phyloP scores from a whole-genome alignment of 2,329 filamentous ascomycete genomes.

The Colletotrichum cordylinicola region DNA sequence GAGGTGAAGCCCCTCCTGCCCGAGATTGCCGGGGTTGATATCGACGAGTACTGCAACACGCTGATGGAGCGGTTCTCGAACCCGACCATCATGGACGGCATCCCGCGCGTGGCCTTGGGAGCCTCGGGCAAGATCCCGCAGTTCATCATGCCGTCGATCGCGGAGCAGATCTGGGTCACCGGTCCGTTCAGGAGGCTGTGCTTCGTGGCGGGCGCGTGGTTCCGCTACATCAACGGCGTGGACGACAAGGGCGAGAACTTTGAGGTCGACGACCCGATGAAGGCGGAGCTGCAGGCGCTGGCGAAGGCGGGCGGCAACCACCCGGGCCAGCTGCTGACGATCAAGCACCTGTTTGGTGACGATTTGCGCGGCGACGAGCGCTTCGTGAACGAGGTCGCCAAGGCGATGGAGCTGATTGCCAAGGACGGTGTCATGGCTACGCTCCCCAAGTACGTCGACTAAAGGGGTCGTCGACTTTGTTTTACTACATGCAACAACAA shows the following conservation, averaged over 20 bases:
- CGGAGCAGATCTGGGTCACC: conserved; percentile 50
- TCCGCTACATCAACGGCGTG: conserved; percentile 55
- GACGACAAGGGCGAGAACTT: conserved; percentile 50
- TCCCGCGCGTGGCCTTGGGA: conserved; percentile 56
- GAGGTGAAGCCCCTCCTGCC: conserved; percentile 60
- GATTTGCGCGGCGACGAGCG: conserved; percentile 53
- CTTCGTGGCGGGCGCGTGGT: conserved; percentile 56
- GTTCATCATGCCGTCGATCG: conserved; percentile 54
- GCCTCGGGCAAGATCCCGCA: conserved; percentile 60
- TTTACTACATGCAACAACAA: not conserved
- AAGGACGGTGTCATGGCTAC: conserved; percentile 55
- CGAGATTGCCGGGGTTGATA: conserved; percentile 53
- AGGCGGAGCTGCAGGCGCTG: conserved; percentile 49
- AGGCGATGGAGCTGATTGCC: conserved; percentile 51
- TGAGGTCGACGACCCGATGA: conserved; percentile 53
- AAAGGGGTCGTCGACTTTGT: not conserved
- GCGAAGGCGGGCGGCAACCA: conserved; percentile 48
- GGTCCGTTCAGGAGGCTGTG: conserved; percentile 52
- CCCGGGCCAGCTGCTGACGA: conserved; percentile 47
- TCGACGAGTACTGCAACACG: conserved; percentile 58
- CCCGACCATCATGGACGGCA: conserved; percentile 61
- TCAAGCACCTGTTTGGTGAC: conserved; percentile 55
- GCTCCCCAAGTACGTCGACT: conserved; percentile 50
- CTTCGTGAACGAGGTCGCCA: conserved; percentile 51
- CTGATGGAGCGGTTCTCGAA: conserved; percentile 61